Percentiles rank a stretch among this genome's conserved stretches.
These are phyloP conservation scores for Gracilaria gracilis DNA, from an alignment of 23 red algal species.

Conservation along the genomic window DNA sequence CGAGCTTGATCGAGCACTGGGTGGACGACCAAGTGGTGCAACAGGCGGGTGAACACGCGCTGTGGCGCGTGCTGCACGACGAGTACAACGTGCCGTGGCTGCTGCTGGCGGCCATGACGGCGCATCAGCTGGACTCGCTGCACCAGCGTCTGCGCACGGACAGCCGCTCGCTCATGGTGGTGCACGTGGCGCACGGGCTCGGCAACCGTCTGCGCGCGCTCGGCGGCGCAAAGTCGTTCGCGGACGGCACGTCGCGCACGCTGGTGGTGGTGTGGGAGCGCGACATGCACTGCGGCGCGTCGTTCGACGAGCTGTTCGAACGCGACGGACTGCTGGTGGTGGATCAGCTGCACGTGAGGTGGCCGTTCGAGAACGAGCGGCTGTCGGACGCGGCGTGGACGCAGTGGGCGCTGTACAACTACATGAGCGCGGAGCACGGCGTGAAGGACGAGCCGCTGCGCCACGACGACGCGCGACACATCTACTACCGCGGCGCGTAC, in stretches of 20 bases:
- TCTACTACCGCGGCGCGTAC: constrained; percentile 78
- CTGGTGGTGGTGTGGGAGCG: constrained; percentile 66
- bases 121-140: background rate
- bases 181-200: constrained; percentile 75
- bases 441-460: constrained; percentile 50
- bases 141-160: constrained; percentile 4
- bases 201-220: constrained; percentile 70
- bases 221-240: constrained; percentile 39
- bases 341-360: constrained; percentile 1
- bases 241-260: constrained; percentile 33
- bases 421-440: constrained; percentile 54
- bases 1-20: background rate
- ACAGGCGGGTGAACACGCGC: constrained; percentile 13
- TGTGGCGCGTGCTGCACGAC: constrained; percentile 51
- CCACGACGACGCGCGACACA: background rate
- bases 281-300: constrained; percentile 62
- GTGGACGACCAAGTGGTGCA: background rate
- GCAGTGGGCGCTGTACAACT: constrained; percentile 66
- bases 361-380: constrained; percentile 21
- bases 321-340: constrained; percentile 21
- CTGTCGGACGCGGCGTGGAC: constrained; percentile 25
- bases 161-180: constrained; percentile 21
- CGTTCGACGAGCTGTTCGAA: constrained; percentile 71
- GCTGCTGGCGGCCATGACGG: constrained; percentile 29
- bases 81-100: constrained; percentile 33